A percentile compares a stretch with the other conserved stretches of the same genome.
These are phyloP conservation scores for Aspergillus bombycis DNA, from an alignment of 2,329 filamentous ascomycete species.

Conservation along the genomic window DNA sequence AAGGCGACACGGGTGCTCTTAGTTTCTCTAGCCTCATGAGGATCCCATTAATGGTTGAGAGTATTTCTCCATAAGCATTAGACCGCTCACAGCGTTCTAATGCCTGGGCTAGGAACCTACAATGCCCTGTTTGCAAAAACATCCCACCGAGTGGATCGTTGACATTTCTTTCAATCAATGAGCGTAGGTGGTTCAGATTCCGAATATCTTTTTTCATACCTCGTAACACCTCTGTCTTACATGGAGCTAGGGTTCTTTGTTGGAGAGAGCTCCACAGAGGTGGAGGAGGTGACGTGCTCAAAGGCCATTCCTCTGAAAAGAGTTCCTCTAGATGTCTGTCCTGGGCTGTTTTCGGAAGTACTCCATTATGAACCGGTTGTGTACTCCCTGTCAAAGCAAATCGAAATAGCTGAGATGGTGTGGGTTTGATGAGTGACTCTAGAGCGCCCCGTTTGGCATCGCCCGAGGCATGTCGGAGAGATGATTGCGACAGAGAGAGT, in stretches of 20 bases:
- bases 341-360: neutral
- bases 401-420: slow-evolving; percentile 36
- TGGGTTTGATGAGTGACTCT: slow-evolving; percentile 16
- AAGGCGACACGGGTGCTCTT: slow-evolving; percentile 11
- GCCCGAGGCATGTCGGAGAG: slow-evolving; percentile 3
- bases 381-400: slow-evolving; percentile 34
- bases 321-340: slow-evolving; percentile 22
- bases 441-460: slow-evolving; percentile 3
- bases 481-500: neutral
- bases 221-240: slow-evolving; percentile 4
- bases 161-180: slow-evolving; percentile 30
- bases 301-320: slow-evolving; percentile 29
- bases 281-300: slow-evolving; percentile 18
- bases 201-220: slow-evolving; percentile 6
- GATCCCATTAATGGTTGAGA: slow-evolving; percentile 35
- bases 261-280: slow-evolving; percentile 28
- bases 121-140: slow-evolving; percentile 15
- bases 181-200: slow-evolving; percentile 23
- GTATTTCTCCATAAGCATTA: slow-evolving; percentile 34
- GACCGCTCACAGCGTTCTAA: slow-evolving; percentile 28
- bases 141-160: slow-evolving; percentile 13
- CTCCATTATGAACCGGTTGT: slow-evolving; percentile 8
- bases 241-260: neutral
- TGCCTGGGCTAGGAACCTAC: slow-evolving; percentile 19
- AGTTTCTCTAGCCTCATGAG: slow-evolving; percentile 30